These are phyloP conservation scores for Hypoxylon sp. DNA, from an alignment of 2,329 filamentous ascomycete species.

Conservation along the genomic window DNA sequence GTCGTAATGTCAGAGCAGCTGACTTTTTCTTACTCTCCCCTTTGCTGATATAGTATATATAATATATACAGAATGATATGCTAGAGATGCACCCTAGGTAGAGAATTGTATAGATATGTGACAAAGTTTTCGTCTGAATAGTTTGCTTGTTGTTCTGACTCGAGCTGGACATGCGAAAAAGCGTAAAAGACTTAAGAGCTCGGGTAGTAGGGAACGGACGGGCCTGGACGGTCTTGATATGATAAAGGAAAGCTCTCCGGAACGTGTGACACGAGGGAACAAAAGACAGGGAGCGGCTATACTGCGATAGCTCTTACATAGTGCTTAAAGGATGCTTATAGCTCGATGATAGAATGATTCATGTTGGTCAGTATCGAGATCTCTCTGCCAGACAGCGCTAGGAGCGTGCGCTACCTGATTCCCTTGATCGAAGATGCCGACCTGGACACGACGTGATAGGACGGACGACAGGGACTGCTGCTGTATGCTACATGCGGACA, in stretches of 20 bases:
- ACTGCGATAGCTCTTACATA: conserved; percentile 5
- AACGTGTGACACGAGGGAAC: conserved; percentile 2
- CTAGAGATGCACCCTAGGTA: no score
- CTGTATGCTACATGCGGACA: conserved; percentile 1
- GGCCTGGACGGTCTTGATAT: conserved; percentile 1
- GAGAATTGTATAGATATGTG: no score
- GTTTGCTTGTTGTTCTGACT: no score
- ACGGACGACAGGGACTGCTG: conserved; percentile 6
- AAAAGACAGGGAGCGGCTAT: no score
- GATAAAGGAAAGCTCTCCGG: no score
- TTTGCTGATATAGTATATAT: neutral
- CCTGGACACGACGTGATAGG: conserved; percentile 15
- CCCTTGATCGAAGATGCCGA: conserved; percentile 16
- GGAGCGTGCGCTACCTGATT: neutral
- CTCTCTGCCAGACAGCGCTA: neutral
- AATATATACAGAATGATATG: no score
- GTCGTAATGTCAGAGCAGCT: neutral
- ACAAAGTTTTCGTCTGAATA: conserved; percentile 22
- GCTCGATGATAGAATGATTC: conserved; percentile 20
- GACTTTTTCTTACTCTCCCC: neutral
- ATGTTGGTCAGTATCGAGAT: conserved; percentile 29
- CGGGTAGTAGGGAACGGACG: no score
- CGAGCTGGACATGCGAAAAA: no score
- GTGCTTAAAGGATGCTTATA: conserved; percentile 1
- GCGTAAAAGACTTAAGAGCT: no score